Base-by-base conservation (phyloP, 2,329 filamentous ascomycete genomes). In the Bisporella sp. region DNA sequence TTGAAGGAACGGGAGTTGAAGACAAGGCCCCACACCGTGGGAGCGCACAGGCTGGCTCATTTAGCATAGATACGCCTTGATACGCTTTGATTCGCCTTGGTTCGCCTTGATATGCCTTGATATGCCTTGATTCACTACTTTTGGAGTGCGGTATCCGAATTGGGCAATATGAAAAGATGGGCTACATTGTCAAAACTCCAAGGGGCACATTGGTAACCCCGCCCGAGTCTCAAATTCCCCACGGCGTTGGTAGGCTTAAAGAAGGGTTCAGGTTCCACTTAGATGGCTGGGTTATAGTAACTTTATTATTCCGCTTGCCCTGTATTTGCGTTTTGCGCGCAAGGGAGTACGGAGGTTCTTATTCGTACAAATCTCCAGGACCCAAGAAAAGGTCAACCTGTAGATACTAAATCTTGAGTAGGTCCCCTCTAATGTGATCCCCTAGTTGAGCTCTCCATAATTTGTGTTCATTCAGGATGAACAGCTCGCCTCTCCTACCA, bases 401-500 rank as follows among this genome's bases (percentile, higher is more conserved):
- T 39, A 13, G 35, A 39, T 42, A 4, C 9, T 28, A 43, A 11
- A 51, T 47, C n/a, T 31, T 31, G 13, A 61, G 41, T 30, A 62
- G 47, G 35, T 49, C 57, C 5, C 57, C 59, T 42, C 45, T 52
- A 5, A 56, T 44, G 5, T 41, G 37, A 30, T 21, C 48, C 32
- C 7, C 56, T 33, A 63, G 50, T 28, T 60, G 54, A 7, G 54
- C 55, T 41, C 54, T 50, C 56, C 58, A 63, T 11, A 63, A 41
- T 21, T 50, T 56, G 31, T 59, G 42, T 46, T 63, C 59, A 31
- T 60, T 62, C 45, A 59, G 53, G 8, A 64, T 30, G 43, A 62
- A 64, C 28, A 63, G 9, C 39, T 61, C 61, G 1, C 60, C 60
- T 7, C 59, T 52, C 32, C 46, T 54, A 9, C 62, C 62, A 49